These are phyloP conservation scores for Rugonectria rugulosa DNA, from an alignment of 2,329 filamentous ascomycete genomes.

Conservation along the genomic window DNA sequence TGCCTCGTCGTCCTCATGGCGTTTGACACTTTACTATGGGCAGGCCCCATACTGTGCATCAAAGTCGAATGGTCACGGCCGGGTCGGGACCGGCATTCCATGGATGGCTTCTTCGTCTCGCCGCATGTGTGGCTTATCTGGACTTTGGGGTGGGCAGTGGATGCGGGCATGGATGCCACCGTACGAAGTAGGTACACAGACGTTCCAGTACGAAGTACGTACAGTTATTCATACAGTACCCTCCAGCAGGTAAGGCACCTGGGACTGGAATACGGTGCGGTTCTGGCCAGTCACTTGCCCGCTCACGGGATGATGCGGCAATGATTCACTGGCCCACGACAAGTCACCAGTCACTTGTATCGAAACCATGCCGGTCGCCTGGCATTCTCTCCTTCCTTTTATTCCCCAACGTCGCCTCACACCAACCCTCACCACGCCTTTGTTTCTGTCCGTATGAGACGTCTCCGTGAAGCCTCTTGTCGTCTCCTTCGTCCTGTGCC, in stretches of 20 bases:
- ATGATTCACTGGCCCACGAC: constrained; percentile 40
- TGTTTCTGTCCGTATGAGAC: neutral
- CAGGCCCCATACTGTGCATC: neutral
- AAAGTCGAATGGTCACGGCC: neutral
- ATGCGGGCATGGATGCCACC: neutral
- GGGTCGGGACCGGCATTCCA: constrained; percentile 12
- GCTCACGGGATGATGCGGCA: constrained; percentile 43
- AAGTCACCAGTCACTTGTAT: constrained; percentile 35
- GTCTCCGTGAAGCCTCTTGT: neutral
- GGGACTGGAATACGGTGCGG: no score
- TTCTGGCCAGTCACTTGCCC: constrained; percentile 34
- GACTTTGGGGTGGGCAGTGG: constrained; percentile 9
- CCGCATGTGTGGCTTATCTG: constrained; percentile 40
- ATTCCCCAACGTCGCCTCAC: neutral
- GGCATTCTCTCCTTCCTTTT: constrained; percentile 16
- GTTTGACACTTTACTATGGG: neutral
- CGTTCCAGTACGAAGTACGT: neutral
- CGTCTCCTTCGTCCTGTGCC: constrained; percentile 28
- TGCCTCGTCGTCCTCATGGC: constrained; percentile 1
- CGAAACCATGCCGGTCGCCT: constrained; percentile 30
- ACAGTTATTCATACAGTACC: no score
- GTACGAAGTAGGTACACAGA: neutral
- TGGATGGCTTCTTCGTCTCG: neutral
- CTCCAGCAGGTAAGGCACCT: no score
- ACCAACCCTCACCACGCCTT: neutral